These are phyloP conservation scores for Phytopythium ostracodes DNA, from an alignment of 352 stramenopile species.

Conservation along the genomic window DNA sequence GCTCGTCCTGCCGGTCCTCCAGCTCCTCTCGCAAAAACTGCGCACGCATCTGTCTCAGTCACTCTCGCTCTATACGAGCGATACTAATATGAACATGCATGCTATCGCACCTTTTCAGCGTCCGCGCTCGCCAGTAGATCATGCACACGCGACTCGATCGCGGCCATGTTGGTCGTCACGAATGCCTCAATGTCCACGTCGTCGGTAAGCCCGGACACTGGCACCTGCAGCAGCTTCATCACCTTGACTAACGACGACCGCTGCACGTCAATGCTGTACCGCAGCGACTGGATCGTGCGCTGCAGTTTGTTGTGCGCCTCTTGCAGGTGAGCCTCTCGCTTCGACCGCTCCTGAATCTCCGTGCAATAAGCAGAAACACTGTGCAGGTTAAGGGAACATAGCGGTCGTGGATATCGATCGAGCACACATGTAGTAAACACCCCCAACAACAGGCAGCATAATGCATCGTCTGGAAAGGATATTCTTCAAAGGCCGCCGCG, in stretches of 20 bases:
- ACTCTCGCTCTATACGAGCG: neutral
- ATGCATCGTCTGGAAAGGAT: slow-evolving; percentile 46
- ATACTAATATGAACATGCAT: neutral
- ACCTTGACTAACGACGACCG: slow-evolving; percentile 51
- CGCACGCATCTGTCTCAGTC: neutral
- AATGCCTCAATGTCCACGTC: slow-evolving; percentile 39
- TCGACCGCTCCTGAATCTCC: slow-evolving; percentile 76
- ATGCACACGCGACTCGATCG: slow-evolving; percentile 50
- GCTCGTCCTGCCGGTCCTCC: slow-evolving; percentile 50
- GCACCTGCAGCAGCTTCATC: slow-evolving; percentile 48
- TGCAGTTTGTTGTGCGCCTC: slow-evolving; percentile 66
- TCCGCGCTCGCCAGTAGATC: slow-evolving; percentile 52
- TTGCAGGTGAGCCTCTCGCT: slow-evolving; percentile 56
- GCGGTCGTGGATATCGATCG: neutral
- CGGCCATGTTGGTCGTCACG: slow-evolving; percentile 38
- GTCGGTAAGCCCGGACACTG: slow-evolving; percentile 16
- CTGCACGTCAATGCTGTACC: slow-evolving; percentile 46
- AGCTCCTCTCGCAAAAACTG: slow-evolving; percentile 36
- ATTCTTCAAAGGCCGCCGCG: slow-evolving; percentile 83
- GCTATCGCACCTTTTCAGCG: slow-evolving; percentile 41
- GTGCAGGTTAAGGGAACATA: slow-evolving; percentile 50
- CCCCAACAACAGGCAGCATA: slow-evolving; percentile 5
- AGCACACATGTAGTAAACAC: neutral
- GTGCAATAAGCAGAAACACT: slow-evolving; percentile 34
- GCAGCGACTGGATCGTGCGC: slow-evolving; percentile 55